Percentiles rank a stretch among this genome's conserved stretches.
Evolutionary conservation across 1,139 yeast genomes (phyloP).

Genomic region (Lodderomyces elongisporus): DNA sequence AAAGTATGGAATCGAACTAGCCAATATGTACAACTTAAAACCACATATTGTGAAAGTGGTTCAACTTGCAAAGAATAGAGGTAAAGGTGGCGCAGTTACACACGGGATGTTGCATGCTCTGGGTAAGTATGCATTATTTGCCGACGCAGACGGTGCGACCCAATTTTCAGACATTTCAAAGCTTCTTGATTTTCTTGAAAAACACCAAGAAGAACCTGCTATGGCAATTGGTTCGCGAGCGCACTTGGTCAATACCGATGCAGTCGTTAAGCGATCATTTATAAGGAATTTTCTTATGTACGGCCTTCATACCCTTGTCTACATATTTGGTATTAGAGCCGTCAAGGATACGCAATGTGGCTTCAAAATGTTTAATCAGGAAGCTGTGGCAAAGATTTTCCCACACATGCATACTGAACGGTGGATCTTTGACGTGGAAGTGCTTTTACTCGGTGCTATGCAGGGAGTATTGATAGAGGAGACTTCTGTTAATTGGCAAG

Average conservation of each 20-base stretch:
- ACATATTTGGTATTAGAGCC: constrained; percentile 78
- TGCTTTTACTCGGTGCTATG: constrained; percentile 71
- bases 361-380: constrained; percentile 79
- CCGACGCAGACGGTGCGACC: constrained; percentile 98
- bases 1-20: constrained; percentile 64
- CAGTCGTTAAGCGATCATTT: constrained; percentile 88
- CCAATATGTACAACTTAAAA: constrained; percentile 41
- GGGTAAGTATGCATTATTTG: constrained; percentile 76
- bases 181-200: constrained; percentile 41
- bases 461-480: constrained; percentile 66
- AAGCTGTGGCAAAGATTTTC: constrained; percentile 61
- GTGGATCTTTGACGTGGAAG: constrained; percentile 97
- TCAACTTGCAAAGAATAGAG: constrained; percentile 68
- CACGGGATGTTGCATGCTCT: constrained; percentile 80
- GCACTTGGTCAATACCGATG: constrained; percentile 94
- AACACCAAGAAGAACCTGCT: constrained; percentile 33
- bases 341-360: constrained; percentile 97
- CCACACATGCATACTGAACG: constrained; percentile 96
- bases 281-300: constrained; percentile 90
- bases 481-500: constrained; percentile 93
- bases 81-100: constrained; percentile 97
- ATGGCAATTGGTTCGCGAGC: constrained; percentile 93
- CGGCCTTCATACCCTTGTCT: constrained; percentile 82
- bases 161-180: constrained; percentile 64
- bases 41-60: constrained; percentile 69